Evolutionary conservation across 805 yeast species (phyloP), one percentile per base, ranked within the genome.

Genomic region (Hanseniaspora lachancei): DNA sequence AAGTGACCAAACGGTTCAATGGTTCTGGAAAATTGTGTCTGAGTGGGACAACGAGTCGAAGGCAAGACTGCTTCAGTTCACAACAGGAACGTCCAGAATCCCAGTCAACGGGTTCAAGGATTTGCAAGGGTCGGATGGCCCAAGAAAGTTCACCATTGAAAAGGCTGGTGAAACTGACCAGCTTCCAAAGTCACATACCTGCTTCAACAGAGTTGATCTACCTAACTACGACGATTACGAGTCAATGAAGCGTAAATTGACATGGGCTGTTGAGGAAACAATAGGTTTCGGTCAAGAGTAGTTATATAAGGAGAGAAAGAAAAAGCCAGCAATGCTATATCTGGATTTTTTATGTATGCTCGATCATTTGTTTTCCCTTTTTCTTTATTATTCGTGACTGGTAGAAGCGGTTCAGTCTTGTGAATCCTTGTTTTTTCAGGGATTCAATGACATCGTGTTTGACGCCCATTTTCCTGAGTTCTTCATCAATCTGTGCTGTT

Each of bases 51-150:
- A 89, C 56, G 98, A 93, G 70, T 97, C 91, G 70, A 85, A 89
- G 70, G 96, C 97, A 2, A 80, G 98, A 70, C 75, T 93, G 68
- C 74, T 93, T 62, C 99, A 93, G 71, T 93, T 93, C 69, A 91
- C 98, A 21, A 93, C 99, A 0, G 99, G 99, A 77, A 93, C 99
- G 4, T 89, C 97, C 23, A 84, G 99, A 74, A 93, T 93, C 57
- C 99, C 99, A 8, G 98, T 93, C 60, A 93, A 91, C 70, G 99
- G 99, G 42, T 93, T 93, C 77, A 93, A 93, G 70, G 99, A 93
- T 71, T 77, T 93, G 64, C 99, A 93, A 73, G 99, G 98, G 61
- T 86, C 95, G 24, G 98, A 93, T 72, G 99, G 99, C 57, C 99
- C 99, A 54, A 86, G 99, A 77, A 81, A 97, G 68, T 93, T 93